These are phyloP conservation scores for Scolecobasidium constrictum DNA, from an alignment of 2,329 filamentous ascomycete species.

Conservation along the genomic window DNA sequence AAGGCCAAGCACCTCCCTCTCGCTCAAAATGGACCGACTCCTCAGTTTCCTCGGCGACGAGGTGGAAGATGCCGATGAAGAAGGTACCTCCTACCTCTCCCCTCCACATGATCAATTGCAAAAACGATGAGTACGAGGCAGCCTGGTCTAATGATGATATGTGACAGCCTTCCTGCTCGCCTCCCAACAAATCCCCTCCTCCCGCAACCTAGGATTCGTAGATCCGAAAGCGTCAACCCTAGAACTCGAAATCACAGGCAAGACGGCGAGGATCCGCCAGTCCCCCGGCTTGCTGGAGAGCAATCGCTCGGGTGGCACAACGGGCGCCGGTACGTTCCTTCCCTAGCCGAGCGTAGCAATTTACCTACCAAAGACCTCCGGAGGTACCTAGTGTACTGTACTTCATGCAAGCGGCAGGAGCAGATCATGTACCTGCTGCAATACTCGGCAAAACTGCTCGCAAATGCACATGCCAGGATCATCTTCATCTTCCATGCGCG, in stretches of 20 bases:
- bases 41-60: conserved; percentile 36
- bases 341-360: neutral
- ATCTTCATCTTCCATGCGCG: neutral
- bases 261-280: conserved; percentile 68
- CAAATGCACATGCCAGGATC: neutral
- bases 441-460: neutral
- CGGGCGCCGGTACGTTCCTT: conserved; percentile 48
- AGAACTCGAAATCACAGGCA: conserved; percentile 55
- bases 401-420: no score
- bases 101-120: conserved; percentile 12
- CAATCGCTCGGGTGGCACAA: conserved; percentile 60
- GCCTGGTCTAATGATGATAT: no score
- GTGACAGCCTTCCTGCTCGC: conserved; percentile 85
- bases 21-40: conserved; percentile 19
- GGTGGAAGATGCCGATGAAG: conserved; percentile 49
- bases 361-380: neutral
- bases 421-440: neutral
- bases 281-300: conserved; percentile 75
- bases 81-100: conserved; percentile 23
- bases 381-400: no score
- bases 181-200: conserved; percentile 61
- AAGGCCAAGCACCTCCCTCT: no score
- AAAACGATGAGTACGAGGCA: no score
- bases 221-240: conserved; percentile 57
- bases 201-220: conserved; percentile 74